phyloP scores from a whole-genome alignment of 2,329 filamentous ascomycete species.

The Cladophialophora psammophila region DNA sequence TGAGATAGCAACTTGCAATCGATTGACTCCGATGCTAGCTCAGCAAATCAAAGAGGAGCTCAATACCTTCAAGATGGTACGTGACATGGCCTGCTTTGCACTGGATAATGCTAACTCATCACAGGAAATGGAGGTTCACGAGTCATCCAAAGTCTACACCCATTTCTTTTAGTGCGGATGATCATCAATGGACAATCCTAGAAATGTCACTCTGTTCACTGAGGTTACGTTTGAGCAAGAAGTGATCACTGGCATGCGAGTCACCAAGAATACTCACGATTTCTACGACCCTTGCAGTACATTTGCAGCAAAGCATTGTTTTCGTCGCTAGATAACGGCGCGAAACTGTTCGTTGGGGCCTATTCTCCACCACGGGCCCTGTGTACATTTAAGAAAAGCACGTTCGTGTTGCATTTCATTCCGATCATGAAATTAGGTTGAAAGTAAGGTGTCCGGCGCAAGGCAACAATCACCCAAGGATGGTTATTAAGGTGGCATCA shows the following conservation, averaged over 20 bases:
- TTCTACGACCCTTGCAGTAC: conserved; percentile 37
- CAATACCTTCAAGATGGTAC: conserved; percentile 98
- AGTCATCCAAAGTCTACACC: conserved; percentile 98
- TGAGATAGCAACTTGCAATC: conserved; percentile 97
- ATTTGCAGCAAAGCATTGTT: conserved; percentile 36
- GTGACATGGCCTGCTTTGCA: conserved; percentile 43
- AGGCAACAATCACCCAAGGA: conserved; percentile 17
- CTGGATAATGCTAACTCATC: conserved; percentile 49
- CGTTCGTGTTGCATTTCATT: conserved; percentile 35
- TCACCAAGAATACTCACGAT: conserved; percentile 32
- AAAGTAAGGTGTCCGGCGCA: conserved; percentile 39
- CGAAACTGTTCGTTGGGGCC: conserved; percentile 25
- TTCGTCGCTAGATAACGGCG: conserved; percentile 32
- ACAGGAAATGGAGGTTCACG: conserved; percentile 99
- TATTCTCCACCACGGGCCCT: conserved; percentile 28
- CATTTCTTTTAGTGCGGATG: conserved; percentile 81
- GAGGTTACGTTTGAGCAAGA: conserved; percentile 14
- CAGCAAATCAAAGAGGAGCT: conserved; percentile 99
- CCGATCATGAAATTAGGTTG: conserved; percentile 33
- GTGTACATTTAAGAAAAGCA: conserved; percentile 40
- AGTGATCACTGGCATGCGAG: conserved; percentile 21
- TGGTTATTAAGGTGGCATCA: conserved; percentile 21
- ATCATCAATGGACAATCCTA: conserved; percentile 29
- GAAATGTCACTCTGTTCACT: conserved; percentile 15
- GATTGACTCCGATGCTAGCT: conserved; percentile 92